Evolutionary conservation across 2,329 filamentous ascomycete genomes (phyloP), one percentile per base, ranked within the genome.

Genomic region (Scopulariopsis brevicaulis): DNA sequence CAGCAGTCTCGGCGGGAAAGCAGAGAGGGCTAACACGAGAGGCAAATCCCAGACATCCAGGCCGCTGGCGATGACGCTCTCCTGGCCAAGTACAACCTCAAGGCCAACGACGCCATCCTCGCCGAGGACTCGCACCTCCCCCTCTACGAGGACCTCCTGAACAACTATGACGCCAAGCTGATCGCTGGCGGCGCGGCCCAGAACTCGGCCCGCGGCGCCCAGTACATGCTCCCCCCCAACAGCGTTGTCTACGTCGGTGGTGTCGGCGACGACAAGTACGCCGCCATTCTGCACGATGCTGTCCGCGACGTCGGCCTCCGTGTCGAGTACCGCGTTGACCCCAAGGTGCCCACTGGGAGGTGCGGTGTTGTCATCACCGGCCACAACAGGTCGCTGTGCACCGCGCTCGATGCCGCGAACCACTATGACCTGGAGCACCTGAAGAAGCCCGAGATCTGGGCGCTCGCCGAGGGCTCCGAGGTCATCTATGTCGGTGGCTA

Each of bases 321-420:
- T 68, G 91, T 94, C 66, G 91, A 96, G 78, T 99, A 99, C 81
- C 90, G 90, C 64, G 85, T 96, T 69, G 93, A 97, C 71, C 82
- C 89, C 66, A 81, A 83, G 70, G 79, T 86, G 66, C 86, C 90
- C 63, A 99, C 94, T 40, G 94, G 94, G 66, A 90, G 92, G 68
- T 99, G 94, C 74, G 94, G 90, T 74, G 94, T 94, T 64, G 83
- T 99, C 73, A 96, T 99, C 74, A 99, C 93, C 43, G 94, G 91
- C 70, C 90, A 96, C 80, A 87, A 97, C 84, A 86, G 94, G 68
- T 91, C 86, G 71, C 86, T 99, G 80, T 89, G 87, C 80, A 99
- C 94, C 62, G 91, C 97, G 69, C 87, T 99, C 59, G 94, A 87
- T 62, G 94, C 94, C 62, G 94, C 94, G 65, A 99, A 99, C 79